Base-by-base conservation (phyloP, 331 rosid genomes). In the Arachis monticola region DNA sequence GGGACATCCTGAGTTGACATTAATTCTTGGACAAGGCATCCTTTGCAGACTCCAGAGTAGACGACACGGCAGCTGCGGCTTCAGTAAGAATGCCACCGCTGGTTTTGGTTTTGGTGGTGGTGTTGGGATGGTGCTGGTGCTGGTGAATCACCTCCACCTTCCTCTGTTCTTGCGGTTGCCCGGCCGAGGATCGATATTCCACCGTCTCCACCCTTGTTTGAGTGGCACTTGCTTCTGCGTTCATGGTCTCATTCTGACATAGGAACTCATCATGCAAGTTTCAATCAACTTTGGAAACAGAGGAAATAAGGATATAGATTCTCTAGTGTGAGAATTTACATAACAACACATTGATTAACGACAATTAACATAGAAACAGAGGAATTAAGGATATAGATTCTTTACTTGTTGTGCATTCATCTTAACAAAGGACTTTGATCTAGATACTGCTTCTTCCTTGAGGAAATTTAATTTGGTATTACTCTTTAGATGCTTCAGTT, bases 11-110 rank as follows among this genome's bases (percentile, higher is more conserved):
- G 52, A 59, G 42, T 60, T 41, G n/a, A 71, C 72, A 44, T 48
- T 76, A 87, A 8, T 84, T 76, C 78, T 83, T 58, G 4, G 90
- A 79, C 38, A 83, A 32, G 52, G 88, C 87, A 40, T 88, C 93
- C 81, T 82, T 85, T 67, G 89, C 88, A 0, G 96, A 85, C 57
- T 89, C 75, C 45, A 89, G 79, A 63, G 97, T 73, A 64, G 86
- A 52, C 1, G 74, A 74, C 10, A 79, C 87, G 1, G 85, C 85
- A 0, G 83, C 87, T 0, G 81, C 87, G 0, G 88, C 83, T 6
- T 60, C 35, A 6, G 83, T 66, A 67, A 88, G 60, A 38, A 47
- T 2, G 80, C 82, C 4, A 83, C 91, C 0, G 85, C 84, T 0
- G 88, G 91, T 61, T 2, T 81, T 67, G 5, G 63, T 35, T 35